Conservation (phyloP, 1,284 basidiomycete species). For the Ustanciosporium gigantosporum region DNA sequence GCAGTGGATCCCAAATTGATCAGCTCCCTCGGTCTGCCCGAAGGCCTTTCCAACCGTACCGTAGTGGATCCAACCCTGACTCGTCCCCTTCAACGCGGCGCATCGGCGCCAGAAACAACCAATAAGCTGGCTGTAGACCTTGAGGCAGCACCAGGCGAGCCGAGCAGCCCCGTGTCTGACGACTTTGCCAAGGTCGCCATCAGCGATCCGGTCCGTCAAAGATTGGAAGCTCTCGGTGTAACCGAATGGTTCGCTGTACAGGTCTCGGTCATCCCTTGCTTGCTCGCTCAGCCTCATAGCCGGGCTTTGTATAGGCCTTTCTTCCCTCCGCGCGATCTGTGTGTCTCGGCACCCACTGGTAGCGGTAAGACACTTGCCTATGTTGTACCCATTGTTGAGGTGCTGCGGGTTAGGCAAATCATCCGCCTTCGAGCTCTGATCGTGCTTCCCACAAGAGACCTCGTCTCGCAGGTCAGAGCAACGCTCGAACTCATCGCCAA, state of each 20-base stretch:
- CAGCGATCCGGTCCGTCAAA: constrained; percentile 32
- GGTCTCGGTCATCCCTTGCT: constrained; percentile 76
- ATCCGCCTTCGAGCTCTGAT: constrained; percentile 81
- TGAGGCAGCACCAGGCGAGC: not conserved
- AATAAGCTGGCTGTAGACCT: no score
- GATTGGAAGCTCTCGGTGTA: constrained; percentile 46
- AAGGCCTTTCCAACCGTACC: constrained; percentile 40
- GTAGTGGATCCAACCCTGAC: constrained; percentile 42
- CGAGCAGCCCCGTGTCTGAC: not conserved
- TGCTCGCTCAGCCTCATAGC: constrained; percentile 65
- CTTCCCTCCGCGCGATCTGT: constrained; percentile 76
- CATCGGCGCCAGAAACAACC: not conserved
- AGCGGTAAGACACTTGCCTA: constrained; percentile 97
- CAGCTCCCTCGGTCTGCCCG: constrained; percentile 47
- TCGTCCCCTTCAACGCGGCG: constrained; percentile 13
- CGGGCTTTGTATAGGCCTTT: constrained; percentile 72
- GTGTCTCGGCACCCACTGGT: constrained; percentile 96
- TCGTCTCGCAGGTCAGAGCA: constrained; percentile 90
- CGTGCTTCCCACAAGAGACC: constrained; percentile 89
- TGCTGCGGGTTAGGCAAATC: constrained; percentile 15
- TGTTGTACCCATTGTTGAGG: constrained; percentile 84
- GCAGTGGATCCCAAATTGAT: constrained; percentile 36
- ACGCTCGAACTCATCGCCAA: constrained; percentile 76
- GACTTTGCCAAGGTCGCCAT: constrained; percentile 26
- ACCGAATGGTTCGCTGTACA: constrained; percentile 68